Evolutionary conservation across 139 green algal species (phyloP), one percentile per base, ranked within the genome.

Genomic region (Chlorokybus atmophyticus): DNA sequence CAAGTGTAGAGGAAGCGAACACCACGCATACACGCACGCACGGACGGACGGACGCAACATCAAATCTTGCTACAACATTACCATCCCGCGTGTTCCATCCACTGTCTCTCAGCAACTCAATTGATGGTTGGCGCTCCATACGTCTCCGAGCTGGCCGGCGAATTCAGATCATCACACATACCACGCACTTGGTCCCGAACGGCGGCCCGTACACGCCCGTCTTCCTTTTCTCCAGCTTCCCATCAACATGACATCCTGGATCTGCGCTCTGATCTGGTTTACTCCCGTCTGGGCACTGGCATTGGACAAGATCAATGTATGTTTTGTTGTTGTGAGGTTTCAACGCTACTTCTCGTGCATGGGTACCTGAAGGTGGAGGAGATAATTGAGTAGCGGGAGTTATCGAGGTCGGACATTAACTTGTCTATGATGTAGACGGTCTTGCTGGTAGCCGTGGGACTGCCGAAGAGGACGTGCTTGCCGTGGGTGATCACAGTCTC

Each of bases 221-320:
- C 19, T 66, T 39, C 25, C 69, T 54, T 59, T 77, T 73, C 32
- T 77, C 65, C 17, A 77, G 53, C 52, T 68, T 74, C 40, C 7
- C 24, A 54, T 88, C 81, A 38, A n/a, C n/a, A 88, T 85, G 67
- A 86, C 84, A 62, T 88, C 81, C 73, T 86, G 73, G 26, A 68
- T 71, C n/a, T n/a, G n/a, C n/a, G n/a, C n/a, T n/a, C n/a, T n/a
- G 26, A 68, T 71, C 50, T 64, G 76, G 63, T 90, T 90, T 38
- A 75, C 76, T 50, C 66, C 81, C 6, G 80, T 90, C 52, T 85
- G 80, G 35, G 82, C 82, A n/a, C n/a, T n/a, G n/a, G n/a, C n/a
- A n/a, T n/a, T n/a, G n/a, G n/a, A n/a, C n/a, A n/a, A n/a, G n/a
- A n/a, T n/a, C n/a, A n/a, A n/a, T n/a, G n/a, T n/a, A n/a, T n/a